Conservation (phyloP, 2,329 filamentous ascomycete species). For the Sordariomycetes sp. region DNA sequence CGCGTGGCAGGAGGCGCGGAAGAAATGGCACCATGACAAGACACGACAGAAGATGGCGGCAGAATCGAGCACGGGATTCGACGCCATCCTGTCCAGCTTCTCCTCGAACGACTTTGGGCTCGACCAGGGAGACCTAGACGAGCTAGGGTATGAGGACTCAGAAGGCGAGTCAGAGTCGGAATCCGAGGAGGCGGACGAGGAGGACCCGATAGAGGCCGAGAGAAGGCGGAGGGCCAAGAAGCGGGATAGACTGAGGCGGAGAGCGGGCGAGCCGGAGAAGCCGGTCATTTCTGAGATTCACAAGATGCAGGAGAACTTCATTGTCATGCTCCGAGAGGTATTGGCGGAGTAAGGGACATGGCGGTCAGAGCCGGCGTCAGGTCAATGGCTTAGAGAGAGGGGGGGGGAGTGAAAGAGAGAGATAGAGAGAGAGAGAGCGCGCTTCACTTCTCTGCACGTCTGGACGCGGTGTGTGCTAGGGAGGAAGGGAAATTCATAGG, state of each 20-base stretch:
- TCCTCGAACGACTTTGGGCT: constrained; percentile 81
- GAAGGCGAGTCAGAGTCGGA: constrained; percentile 48
- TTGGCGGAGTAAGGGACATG: constrained; percentile 51
- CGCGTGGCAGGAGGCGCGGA: constrained; percentile 86
- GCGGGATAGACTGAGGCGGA: constrained; percentile 70
- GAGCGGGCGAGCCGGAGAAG: constrained; percentile 76
- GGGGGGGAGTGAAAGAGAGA: not conserved
- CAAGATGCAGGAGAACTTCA: constrained; percentile 69
- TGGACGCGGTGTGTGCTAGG: not conserved
- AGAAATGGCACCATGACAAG: constrained; percentile 98
- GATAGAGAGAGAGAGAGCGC: not conserved
- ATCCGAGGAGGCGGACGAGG: constrained; percentile 64
- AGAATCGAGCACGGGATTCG: constrained; percentile 39
- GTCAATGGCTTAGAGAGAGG: not conserved
- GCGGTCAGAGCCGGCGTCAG: not conserved
- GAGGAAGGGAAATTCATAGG: not conserved
- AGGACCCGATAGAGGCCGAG: constrained; percentile 83
- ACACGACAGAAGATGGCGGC: constrained; percentile 98
- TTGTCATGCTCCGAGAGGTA: constrained; percentile 71
- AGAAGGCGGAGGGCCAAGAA: constrained; percentile 64
- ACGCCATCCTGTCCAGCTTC: constrained; percentile 49
- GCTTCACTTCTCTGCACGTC: not conserved
- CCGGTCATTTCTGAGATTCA: constrained; percentile 68
- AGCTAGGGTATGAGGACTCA: constrained; percentile 68
- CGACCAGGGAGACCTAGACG: constrained; percentile 75